Base-by-base conservation (phyloP, 441 rosid species). In the Lepidium campestre region DNA sequence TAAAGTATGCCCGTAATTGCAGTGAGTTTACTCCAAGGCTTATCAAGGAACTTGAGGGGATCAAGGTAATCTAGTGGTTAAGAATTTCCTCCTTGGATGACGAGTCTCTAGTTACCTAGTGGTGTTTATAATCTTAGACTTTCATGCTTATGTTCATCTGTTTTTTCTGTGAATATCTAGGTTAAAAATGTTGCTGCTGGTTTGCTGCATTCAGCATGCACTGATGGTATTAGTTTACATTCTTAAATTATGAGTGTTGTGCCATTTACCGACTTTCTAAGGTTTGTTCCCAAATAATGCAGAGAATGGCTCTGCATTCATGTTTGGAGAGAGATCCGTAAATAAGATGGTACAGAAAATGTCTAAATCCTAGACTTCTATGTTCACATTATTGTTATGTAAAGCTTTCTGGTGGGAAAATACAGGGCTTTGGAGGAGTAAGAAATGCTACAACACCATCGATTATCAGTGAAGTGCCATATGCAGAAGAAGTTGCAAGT, bases 1-100 rank as follows among this genome's bases (percentile, higher is more conserved):
- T 49, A 53, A 37, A 59, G 61, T 44, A 44, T 74, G 35, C 62
- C 32, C 46, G 55, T 72, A 37, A 67, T 35, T 85, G 85, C 83
- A 93, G 97, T 85, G 97, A 93, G 77, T 91, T 75, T 75, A 91
- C 89, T 42, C 99, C 99, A 11, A 82, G 99, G 74, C 89, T 85
- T 68, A 91, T 91, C 65, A 89, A 89, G 81, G 81, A 81, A 78
- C 86, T 93, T 34, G 97, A 89, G 46, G 91, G 90, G 44, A 57
- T 84, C 53, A 83, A 89, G 96, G 99, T 93, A 75, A 54, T 70
- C 20, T 57, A 37, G 20, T n/a, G n/a, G n/a, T 36, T 7, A 56
- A 37, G 31, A 20, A 7, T 36, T 12, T 36, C 7, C 42, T 15
- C 53, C 50, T 8, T n/a, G 57, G 27, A 29, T 62, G 70, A 41